Evolutionary conservation across 306 rosid genomes (phyloP).

Genomic region (Urtica urens): DNA sequence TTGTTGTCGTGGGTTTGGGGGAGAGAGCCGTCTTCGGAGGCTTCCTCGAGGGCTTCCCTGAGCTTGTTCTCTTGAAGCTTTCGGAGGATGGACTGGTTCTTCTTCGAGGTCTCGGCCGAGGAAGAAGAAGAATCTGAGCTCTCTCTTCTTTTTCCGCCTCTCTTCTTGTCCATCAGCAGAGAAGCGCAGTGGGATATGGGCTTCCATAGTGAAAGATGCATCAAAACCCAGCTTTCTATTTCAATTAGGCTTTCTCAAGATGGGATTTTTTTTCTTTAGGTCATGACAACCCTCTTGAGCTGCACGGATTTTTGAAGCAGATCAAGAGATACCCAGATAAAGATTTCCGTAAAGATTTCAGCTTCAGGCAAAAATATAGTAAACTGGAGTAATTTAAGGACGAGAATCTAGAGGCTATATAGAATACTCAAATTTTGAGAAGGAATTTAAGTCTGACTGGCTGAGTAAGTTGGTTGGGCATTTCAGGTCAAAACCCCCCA

Average conservation of each 20-base stretch:
- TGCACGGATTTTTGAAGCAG: slow-evolving; percentile 1
- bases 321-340: slow-evolving; percentile 20
- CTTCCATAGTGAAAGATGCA: slow-evolving; percentile 50
- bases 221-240: slow-evolving; percentile 12
- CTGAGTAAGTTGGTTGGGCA: too few relatives aligned
- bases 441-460: too few relatives aligned
- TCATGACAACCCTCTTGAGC: slow-evolving; percentile 12
- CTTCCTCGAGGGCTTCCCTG: slow-evolving; percentile 95
- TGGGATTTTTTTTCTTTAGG: background rate
- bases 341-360: slow-evolving; percentile 23
- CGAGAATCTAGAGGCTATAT: background rate
- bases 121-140: slow-evolving; percentile 42
- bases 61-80: slow-evolving; percentile 83
- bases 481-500: slow-evolving; percentile 14
- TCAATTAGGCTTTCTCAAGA: background rate
- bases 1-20: slow-evolving; percentile 64
- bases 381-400: background rate
- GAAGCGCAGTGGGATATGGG: slow-evolving; percentile 45
- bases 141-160: slow-evolving; percentile 50
- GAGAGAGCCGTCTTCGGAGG: slow-evolving; percentile 89
- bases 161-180: slow-evolving; percentile 50
- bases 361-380: background rate
- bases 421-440: background rate
- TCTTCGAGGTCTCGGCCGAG: slow-evolving; percentile 20
- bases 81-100: slow-evolving; percentile 57